Evolutionary conservation across 2,329 filamentous ascomycete species (phyloP), one percentile per base, ranked within the genome.

Genomic region (Ilyonectria sp.): DNA sequence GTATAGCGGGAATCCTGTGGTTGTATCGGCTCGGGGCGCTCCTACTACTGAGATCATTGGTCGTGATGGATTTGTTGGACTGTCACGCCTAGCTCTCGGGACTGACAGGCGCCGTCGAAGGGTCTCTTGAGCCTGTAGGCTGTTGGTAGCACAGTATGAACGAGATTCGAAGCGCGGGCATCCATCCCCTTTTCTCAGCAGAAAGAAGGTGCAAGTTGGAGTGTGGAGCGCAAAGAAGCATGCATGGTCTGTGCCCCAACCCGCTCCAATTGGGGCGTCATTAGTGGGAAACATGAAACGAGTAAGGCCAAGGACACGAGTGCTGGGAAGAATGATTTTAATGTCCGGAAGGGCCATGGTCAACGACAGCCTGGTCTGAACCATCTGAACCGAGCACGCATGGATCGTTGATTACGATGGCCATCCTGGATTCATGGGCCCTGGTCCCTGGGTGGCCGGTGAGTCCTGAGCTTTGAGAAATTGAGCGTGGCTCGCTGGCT

Each of bases 261-360:
- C 71, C 71, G 68, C 72, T 64, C 58, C 62, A 63, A 71, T 65
- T 73, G 8, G 68, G 71, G 71, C 63, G 62, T 71, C 68, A 67
- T 75, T 75, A 76, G 74, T 60, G 71, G 71, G 68, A 76, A 76
- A 74, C 72, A 67, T 76, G 74, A 76, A 76, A 76, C 74, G 52
- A 70, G 65, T 54, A 46, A 69, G 49, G 62, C 60, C 65, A 70
- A 63, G 40, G 50, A 44, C 53, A 65, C 44, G 44, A 68, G 66
- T 46, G 40, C 62, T 63, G 60, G 54, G 29, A 60, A 63, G 52
- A 67, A 52, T 69, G 17, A 65, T 55, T 65, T 63, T 68, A 72
- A 72, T 72, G 52, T 71, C 70, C 70, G 69, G 60, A 63, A 68
- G 63, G 56, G 50, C 62, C 62, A 63, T 26, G 53, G 59, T 55